phyloP scores from a whole-genome alignment of 2,329 filamentous ascomycete genomes.

The Talaromyces sp. region DNA sequence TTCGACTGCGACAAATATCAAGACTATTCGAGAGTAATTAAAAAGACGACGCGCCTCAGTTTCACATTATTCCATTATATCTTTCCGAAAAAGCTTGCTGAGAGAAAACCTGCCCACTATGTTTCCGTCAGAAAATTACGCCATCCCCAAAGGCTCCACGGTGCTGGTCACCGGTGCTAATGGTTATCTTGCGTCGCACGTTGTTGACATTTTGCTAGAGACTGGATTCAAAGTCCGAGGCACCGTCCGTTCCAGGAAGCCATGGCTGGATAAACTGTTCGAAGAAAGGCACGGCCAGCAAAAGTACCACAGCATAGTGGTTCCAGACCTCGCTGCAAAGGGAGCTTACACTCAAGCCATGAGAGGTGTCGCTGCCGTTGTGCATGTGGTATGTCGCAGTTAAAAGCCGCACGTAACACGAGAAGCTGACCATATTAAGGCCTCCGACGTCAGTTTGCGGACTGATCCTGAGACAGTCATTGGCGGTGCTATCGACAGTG shows the following conservation, averaged over 20 bases:
- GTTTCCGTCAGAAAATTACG: not conserved
- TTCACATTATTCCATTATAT: no score
- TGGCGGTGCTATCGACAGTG: not conserved
- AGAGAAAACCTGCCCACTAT: no score
- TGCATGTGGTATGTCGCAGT: not conserved
- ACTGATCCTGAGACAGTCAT: slow-evolving; percentile 2
- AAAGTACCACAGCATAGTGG: slow-evolving; percentile 28
- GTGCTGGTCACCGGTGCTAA: slow-evolving; percentile 34
- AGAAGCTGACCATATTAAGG: not conserved
- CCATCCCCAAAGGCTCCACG: not conserved
- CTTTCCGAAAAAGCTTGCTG: no score
- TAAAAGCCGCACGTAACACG: no score
- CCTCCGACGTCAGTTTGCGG: not conserved
- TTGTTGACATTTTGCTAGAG: slow-evolving; percentile 34
- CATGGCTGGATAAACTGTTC: slow-evolving; percentile 25
- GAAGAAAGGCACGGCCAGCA: slow-evolving; percentile 17
- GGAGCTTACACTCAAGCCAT: not conserved
- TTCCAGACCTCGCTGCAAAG: slow-evolving; percentile 33
- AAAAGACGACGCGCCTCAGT: no score
- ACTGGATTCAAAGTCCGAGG: slow-evolving; percentile 38
- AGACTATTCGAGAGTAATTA: no score
- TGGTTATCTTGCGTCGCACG: slow-evolving; percentile 37
- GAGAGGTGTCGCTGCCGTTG: not conserved
- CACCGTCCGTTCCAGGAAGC: slow-evolving; percentile 30
- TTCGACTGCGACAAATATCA: no score